Conservation (phyloP, 257 asterid genomes). For the Nicotiana otophora region DNA sequence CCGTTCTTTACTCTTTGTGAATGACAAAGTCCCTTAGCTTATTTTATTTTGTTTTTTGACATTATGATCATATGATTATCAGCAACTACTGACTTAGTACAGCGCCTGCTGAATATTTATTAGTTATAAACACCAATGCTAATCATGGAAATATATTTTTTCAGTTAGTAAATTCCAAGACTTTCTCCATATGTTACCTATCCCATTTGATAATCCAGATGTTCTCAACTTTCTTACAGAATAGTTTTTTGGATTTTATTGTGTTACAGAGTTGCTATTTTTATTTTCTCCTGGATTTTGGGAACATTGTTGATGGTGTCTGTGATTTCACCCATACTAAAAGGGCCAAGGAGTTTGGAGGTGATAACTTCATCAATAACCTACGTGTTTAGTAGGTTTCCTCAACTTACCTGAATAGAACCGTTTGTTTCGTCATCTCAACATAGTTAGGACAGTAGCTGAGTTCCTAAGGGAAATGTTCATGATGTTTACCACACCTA, state of each 20-base stretch:
- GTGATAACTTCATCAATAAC: constrained; percentile 85
- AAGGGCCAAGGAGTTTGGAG: constrained; percentile 89
- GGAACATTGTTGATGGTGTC: constrained; percentile 97
- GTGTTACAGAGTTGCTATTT: constrained; percentile 67
- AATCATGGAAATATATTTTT: neutral
- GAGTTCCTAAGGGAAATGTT: neutral
- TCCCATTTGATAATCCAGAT: neutral
- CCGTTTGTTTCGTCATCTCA: constrained; percentile 12
- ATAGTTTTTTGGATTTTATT: neutral
- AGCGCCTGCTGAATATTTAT: neutral
- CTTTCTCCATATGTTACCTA: neutral
- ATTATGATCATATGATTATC: neutral
- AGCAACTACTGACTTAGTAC: neutral
- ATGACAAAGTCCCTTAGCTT: constrained; percentile 13
- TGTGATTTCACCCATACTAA: constrained; percentile 73
- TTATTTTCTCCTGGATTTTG: constrained; percentile 67
- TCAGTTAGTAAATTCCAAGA: neutral
- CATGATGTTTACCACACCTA: too few relatives aligned
- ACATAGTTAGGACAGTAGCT: constrained; percentile 27
- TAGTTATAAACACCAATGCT: too few relatives aligned
- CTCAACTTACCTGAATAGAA: constrained; percentile 33
- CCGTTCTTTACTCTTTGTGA: constrained; percentile 79
- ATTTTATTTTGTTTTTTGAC: neutral
- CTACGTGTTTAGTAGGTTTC: constrained; percentile 82
- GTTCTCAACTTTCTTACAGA: constrained; percentile 2